Evolutionary conservation across 2,329 filamentous ascomycete genomes (phyloP), one percentile per base, ranked within the genome.

Genomic region (Monilinia fructicola): DNA sequence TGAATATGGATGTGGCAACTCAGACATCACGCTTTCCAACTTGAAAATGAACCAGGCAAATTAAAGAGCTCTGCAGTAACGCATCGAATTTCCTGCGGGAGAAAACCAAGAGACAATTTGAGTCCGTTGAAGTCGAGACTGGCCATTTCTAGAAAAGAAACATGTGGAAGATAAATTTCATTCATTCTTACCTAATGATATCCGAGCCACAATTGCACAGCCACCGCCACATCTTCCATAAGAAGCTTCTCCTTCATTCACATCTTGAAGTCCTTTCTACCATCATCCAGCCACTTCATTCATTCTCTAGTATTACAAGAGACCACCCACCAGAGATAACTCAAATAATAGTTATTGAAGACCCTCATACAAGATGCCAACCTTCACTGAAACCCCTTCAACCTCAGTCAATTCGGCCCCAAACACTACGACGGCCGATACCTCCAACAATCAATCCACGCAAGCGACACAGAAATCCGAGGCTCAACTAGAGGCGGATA

Each of bases 401-500:
- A 23, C 44, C 18, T 35, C 64, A 12, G 46, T 46, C 23, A 52
- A 59, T 21, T 12, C n/a, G 12, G 42, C 18, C 3, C 16, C 64
- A n/a, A 60, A 60, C 44, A 21, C 54, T 18, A 54, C 58, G 10
- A 42, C 35, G 10, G 11, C 18, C 12, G 40, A 63, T 26, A 55
- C 50, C 21, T 48, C 40, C 5, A 54, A 54, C 6, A 23, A 35
- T n/a, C 58, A 54, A 28, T 31, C 54, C 10, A 59, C 54, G 18
- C n/a, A 60, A 7, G 28, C 67, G 12, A 18, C 23, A 21, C 60
- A 64, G 46, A 69, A 59, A 18, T 65, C 58, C 38, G 69, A 69
- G 12, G 65, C 65, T n/a, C 55, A 69, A 31, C 60, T 67, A 35
- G 67, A 53, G 28, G 67, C 67, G 1, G 67, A 69, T n/a, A 67